These are phyloP conservation scores for Ramaria sp. DNA, from an alignment of 768 basidiomycete genomes.

Conservation along the genomic window DNA sequence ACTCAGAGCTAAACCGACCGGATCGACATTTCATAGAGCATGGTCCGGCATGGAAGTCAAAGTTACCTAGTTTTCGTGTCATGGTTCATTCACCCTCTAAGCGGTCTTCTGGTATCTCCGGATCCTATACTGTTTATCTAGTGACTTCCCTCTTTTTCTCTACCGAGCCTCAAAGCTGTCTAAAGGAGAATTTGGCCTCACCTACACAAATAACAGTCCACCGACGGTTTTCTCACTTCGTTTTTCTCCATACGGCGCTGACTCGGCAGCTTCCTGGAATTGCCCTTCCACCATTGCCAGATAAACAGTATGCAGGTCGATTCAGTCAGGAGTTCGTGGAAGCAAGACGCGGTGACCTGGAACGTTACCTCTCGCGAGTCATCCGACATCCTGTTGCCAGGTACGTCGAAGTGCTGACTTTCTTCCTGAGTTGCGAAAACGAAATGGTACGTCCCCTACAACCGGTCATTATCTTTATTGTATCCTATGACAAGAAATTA, in stretches of 20 bases:
- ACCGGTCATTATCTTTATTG: background rate
- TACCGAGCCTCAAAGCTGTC: conserved; percentile 13
- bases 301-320: conserved; percentile 74
- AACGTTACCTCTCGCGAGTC: conserved; percentile 61
- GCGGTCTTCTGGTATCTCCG: conserved; percentile 50
- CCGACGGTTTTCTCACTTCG: conserved; percentile 79
- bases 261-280: conserved; percentile 61
- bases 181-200: conserved; percentile 18
- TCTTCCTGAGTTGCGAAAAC: conserved; percentile 68
- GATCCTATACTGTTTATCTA: conserved; percentile 64
- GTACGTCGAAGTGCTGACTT: conserved; percentile 68
- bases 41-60: conserved; percentile 63
- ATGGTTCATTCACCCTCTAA: conserved; percentile 78
- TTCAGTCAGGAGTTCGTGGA: conserved; percentile 79
- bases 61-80: conserved; percentile 61
- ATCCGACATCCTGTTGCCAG: conserved; percentile 68
- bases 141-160: conserved; percentile 63
- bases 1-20: conserved; percentile 18
- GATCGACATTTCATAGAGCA: conserved; percentile 63
- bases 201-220: conserved; percentile 60
- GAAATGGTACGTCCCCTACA: conserved; percentile 45
- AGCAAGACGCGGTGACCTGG: conserved; percentile 68
- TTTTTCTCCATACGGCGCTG: conserved; percentile 62
- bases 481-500: conserved; percentile 3
- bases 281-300: conserved; percentile 70